Evolutionary conservation across 1,284 basidiomycete species (phyloP).

Genomic region (Cystobasidium sp.): DNA sequence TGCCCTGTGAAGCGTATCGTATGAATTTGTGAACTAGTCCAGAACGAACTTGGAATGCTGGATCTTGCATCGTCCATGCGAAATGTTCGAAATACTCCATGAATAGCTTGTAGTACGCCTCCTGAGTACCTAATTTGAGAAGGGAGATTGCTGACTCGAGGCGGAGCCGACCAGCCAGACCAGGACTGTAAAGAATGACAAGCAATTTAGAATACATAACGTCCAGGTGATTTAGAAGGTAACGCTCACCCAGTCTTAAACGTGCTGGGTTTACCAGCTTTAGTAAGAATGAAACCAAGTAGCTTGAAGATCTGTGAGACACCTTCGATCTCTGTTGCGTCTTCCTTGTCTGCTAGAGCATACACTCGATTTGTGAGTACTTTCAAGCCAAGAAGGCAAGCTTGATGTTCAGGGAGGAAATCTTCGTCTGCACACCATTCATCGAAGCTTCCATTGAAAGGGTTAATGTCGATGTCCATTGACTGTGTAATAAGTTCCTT

Average conservation of each 20-base stretch:
- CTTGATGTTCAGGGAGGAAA: conserved; percentile 63
- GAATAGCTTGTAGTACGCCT: conserved; percentile 63
- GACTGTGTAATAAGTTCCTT: conserved; percentile 5
- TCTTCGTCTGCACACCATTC: conserved; percentile 76
- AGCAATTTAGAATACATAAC: not conserved
- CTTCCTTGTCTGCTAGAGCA: conserved; percentile 66
- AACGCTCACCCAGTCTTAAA: conserved; percentile 47
- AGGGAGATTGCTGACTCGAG: conserved; percentile 80
- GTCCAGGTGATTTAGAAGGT: not conserved
- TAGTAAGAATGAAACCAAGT: conserved; percentile 18
- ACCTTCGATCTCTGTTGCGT: conserved; percentile 67
- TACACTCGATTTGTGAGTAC: conserved; percentile 77
- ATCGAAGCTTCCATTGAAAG: conserved; percentile 54
- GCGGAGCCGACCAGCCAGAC: conserved; percentile 63
- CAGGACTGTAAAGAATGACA: conserved; percentile 31
- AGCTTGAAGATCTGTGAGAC: conserved; percentile 24
- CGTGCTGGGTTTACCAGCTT: conserved; percentile 48
- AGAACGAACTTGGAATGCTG: conserved; percentile 82
- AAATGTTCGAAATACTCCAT: conserved; percentile 45
- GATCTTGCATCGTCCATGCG: conserved; percentile 65
- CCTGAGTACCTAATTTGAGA: conserved; percentile 74
- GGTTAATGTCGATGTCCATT: conserved; percentile 10
- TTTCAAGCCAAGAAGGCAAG: conserved; percentile 76
- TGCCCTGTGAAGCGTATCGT: conserved; percentile 60
- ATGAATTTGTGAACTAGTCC: conserved; percentile 77